Evolutionary conservation across 2,329 filamentous ascomycete genomes (phyloP), one percentile per base, ranked within the genome.

Genomic region (Trichoderma atrobrunneum): DNA sequence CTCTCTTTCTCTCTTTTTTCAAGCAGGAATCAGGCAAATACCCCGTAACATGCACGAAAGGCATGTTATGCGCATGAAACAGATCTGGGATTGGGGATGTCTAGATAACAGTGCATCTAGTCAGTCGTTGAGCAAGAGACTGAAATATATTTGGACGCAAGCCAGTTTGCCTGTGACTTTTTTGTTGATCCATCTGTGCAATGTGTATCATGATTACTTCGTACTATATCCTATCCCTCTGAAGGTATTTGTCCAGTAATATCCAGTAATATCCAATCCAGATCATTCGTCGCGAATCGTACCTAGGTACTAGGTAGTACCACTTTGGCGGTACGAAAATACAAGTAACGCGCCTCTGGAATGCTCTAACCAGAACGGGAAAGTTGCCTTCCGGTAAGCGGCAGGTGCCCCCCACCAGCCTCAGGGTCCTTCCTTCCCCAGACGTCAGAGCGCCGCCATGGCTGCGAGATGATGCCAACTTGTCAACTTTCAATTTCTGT

Each of bases 31-130:
- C 51, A 61, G 67, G 74, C 72, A 73, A 73, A 74, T 75, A 76
- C 72, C 71, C 72, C 70, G 70, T 73, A 73, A 73, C 74, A 74
- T 76, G 76, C 75, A 73, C 73, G 73, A 48, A 34, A 66, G 36
- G 54, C 68, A 71, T 73, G 68, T 54, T 63, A 67, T 57, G 72
- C 59, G 62, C 51, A 65, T 57, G 56, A 64, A 62, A 34, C 61
- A 69, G 63, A 66, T 66, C 28, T 73, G 74, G 70, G 66, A 62
- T 68, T 62, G 74, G 72, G 64, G 67, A 74, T 71, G 73, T 73
- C 72, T 74, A 74, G 59, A 70, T 73, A 72, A 73, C 71, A 75
- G 75, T 77, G 75, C 75, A 76, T 76, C 73, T 75, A 75, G 75
- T 67, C 73, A 77, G 76, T 72, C 71, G 72, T 73, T 74, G 70